Evolutionary conservation across 1,284 basidiomycete genomes (phyloP).

Genomic region (Fistulinella staudtii): DNA sequence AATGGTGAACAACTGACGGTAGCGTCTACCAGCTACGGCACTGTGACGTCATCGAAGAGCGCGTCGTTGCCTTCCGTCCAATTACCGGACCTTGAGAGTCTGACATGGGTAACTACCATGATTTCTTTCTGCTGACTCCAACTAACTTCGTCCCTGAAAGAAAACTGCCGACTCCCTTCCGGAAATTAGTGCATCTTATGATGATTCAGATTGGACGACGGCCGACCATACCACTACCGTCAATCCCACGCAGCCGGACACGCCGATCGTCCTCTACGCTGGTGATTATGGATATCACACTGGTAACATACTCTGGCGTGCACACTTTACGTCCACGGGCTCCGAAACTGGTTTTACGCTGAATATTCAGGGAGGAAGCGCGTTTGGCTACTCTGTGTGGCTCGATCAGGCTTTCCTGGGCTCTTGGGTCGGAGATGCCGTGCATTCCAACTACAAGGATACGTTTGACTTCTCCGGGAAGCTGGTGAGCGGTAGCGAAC

Average conservation of each 20-base stretch:
- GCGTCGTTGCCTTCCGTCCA: slow-evolving; percentile 16
- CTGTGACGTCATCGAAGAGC: slow-evolving; percentile 15
- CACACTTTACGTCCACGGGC: slow-evolving; percentile 44
- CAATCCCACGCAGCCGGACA: slow-evolving; percentile 36
- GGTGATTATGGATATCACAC: slow-evolving; percentile 54
- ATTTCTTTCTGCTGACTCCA: background rate
- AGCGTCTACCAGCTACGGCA: slow-evolving; percentile 39
- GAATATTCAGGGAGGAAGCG: slow-evolving; percentile 43
- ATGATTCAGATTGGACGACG: slow-evolving; percentile 37
- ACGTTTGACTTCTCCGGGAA: slow-evolving; percentile 26
- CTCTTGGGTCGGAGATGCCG: slow-evolving; percentile 42
- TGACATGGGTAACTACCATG: slow-evolving; percentile 18
- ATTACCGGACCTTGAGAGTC: slow-evolving; percentile 16
- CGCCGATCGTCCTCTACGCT: slow-evolving; percentile 44
- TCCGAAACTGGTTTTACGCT: slow-evolving; percentile 39
- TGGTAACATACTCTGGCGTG: slow-evolving; percentile 54
- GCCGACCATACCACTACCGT: slow-evolving; percentile 37
- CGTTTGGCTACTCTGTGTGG: slow-evolving; percentile 50
- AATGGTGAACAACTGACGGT: slow-evolving; percentile 35
- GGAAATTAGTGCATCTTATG: slow-evolving; percentile 28
- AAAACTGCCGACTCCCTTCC: slow-evolving; percentile 26
- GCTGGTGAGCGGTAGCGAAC: slow-evolving; percentile 27
- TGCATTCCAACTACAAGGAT: slow-evolving; percentile 31
- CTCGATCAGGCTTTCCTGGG: slow-evolving; percentile 46
- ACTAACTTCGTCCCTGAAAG: slow-evolving; percentile 16